Evolutionary conservation across 78 protist species (phyloP).

Genomic region (Diacronema lutheri): DNA sequence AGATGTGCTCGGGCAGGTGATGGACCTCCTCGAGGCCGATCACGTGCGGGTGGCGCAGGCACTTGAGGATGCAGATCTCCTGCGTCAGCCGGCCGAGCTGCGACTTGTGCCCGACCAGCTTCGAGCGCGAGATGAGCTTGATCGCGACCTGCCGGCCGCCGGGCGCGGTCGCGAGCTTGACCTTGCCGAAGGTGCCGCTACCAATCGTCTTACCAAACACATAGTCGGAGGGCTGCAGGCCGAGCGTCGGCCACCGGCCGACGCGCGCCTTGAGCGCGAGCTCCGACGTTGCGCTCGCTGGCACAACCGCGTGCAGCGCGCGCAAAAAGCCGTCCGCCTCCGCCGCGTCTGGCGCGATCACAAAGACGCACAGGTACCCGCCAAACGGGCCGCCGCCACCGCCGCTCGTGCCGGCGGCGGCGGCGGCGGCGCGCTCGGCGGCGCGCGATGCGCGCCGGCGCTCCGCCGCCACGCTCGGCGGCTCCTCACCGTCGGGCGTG

Average conservation of each 20-base stretch:
- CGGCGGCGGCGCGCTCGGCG: neutral
- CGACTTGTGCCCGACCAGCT: neutral
- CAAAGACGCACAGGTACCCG: too few species aligned
- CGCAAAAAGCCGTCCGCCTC: neutral
- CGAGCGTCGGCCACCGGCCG: neutral
- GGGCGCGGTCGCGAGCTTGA: neutral
- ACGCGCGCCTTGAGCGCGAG: neutral
- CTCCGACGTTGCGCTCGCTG: neutral
- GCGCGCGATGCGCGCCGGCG: too few species aligned
- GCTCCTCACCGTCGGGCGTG: too few species aligned
- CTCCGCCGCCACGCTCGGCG: too few species aligned
- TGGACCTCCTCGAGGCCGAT: conserved; percentile 7
- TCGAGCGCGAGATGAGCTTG: too few species aligned
- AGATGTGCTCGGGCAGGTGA: neutral
- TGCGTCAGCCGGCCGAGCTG: neutral
- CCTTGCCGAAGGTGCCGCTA: conserved; percentile 11
- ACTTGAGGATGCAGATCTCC: conserved; percentile 24
- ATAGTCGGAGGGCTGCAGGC: neutral
- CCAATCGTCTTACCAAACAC: neutral
- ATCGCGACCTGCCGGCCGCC: too few species aligned
- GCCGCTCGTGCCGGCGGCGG: too few species aligned
- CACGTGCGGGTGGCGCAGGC: conserved; percentile 30
- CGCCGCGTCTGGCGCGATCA: neutral
- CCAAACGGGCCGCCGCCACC: too few species aligned
- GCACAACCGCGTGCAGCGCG: neutral